Conservation (phyloP, 768 basidiomycete species). For the Tricholoma hemisulphureum region DNA sequence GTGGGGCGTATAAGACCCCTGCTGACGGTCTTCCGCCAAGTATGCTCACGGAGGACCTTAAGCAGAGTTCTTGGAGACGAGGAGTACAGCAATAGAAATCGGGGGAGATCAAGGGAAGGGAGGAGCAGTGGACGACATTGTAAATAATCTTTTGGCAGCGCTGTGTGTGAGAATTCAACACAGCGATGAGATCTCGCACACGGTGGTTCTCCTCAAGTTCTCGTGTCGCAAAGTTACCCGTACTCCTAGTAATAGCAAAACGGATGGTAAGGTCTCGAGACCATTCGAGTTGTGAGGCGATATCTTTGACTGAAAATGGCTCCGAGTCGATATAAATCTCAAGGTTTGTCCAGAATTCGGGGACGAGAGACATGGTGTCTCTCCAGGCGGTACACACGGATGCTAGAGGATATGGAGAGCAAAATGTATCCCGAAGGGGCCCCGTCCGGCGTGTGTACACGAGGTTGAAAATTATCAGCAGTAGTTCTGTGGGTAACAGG, state of each 20-base stretch:
- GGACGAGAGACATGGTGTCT: neutral
- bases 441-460: neutral
- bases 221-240: neutral
- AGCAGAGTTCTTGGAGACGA: neutral
- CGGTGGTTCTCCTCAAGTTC: neutral
- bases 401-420: neutral
- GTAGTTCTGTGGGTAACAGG: neutral
- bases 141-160: no score
- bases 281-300: neutral
- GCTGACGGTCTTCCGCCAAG: neutral
- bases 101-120: neutral
- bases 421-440: neutral
- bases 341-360: neutral
- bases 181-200: neutral
- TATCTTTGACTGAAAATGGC: neutral
- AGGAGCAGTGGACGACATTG: neutral
- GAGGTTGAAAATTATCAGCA: neutral
- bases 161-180: neutral
- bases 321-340: neutral
- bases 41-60: neutral
- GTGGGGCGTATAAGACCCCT: neutral
- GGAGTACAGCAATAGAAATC: neutral
- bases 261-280: neutral
- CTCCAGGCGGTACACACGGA: neutral
- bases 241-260: neutral